Evolutionary conservation across 1,139 yeast genomes (phyloP).

Genomic region (Suhomyces terraborum): DNA sequence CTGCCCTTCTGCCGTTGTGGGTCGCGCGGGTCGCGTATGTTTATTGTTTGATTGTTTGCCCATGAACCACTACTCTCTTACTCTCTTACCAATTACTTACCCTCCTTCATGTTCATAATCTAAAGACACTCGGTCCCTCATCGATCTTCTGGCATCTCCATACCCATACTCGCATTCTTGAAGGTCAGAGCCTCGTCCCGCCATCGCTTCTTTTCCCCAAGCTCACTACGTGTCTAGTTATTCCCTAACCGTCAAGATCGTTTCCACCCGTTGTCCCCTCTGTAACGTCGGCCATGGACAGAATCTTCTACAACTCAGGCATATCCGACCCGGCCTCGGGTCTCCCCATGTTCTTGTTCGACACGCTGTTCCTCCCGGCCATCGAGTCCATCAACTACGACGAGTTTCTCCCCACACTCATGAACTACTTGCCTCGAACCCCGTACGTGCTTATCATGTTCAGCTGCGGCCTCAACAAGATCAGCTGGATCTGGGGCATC

Average conservation of each 20-base stretch:
- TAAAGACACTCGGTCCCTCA: constrained; percentile 1
- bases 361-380: constrained; percentile 73
- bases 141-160: neutral
- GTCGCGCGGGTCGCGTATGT: constrained; percentile 6
- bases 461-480: constrained; percentile 73
- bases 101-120: constrained; percentile 1
- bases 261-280: neutral
- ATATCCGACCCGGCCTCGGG: constrained; percentile 61
- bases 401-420: constrained; percentile 42
- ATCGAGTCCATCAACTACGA: constrained; percentile 48
- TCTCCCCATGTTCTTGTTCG: constrained; percentile 70
- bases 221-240: neutral
- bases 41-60: constrained; percentile 6
- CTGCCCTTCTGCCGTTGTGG: too few species aligned
- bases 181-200: neutral
- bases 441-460: constrained; percentile 71
- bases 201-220: neutral
- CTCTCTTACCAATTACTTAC: too few species aligned
- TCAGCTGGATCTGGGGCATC: constrained; percentile 77
- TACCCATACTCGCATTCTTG: neutral
- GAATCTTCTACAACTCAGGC: constrained; percentile 61
- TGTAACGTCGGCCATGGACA: constrained; percentile 47
- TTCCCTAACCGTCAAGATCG: neutral
- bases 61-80: neutral
- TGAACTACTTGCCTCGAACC: constrained; percentile 50